A percentile compares a stretch with the other conserved stretches of the same genome.
Conservation (phyloP, 208 protist species). For the Leishmania tarentolae region DNA sequence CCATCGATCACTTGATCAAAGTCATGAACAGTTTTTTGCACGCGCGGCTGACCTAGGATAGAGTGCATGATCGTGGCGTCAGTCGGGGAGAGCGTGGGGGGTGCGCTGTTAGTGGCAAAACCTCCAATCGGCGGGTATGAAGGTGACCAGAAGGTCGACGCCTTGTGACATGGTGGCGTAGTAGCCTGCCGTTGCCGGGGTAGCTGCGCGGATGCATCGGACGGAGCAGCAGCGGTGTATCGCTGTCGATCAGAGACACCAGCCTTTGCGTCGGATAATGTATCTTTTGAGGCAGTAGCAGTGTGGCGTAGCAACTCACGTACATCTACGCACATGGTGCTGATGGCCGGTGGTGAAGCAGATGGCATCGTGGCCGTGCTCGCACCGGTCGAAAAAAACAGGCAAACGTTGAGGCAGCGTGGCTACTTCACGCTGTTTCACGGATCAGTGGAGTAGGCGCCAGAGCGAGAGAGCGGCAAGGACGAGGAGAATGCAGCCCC, state of each 20-base stretch:
- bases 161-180: not conserved
- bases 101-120: constrained; percentile 9
- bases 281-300: not conserved
- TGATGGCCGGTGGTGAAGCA: constrained; percentile 26
- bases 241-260: not conserved
- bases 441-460: not conserved
- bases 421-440: not conserved
- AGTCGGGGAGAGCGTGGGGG: constrained; percentile 42
- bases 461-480: not conserved
- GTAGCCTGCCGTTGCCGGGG: not conserved
- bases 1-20: not conserved
- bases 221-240: not conserved
- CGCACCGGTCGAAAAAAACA: not conserved
- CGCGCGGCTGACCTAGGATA: constrained; percentile 28
- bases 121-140: constrained; percentile 6
- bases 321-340: constrained; percentile 57
- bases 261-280: not conserved
- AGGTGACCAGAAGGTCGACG: constrained; percentile 20
- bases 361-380: not conserved
- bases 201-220: not conserved
- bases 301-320: constrained; percentile 46
- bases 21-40: not conserved
- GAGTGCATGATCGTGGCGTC: constrained; percentile 39
- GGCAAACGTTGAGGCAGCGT: not conserved
- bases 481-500: not conserved